phyloP scores from a whole-genome alignment of 176 grass and related monocot genomes.

The Oryza glumipatula region DNA sequence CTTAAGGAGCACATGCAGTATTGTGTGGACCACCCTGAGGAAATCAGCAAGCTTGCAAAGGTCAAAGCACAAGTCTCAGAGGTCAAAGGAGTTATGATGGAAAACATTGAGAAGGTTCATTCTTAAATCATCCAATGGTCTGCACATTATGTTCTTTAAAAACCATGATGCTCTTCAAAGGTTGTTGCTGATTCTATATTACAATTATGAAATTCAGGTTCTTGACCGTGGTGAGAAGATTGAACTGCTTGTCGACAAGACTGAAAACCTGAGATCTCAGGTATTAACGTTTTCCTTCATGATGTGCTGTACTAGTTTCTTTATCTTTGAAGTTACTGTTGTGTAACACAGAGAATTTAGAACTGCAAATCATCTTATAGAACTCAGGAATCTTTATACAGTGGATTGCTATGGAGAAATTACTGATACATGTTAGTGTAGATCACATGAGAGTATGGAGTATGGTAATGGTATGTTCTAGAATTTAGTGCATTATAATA shows the following conservation, averaged over 20 bases:
- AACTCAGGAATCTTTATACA: not conserved
- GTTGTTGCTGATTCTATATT: not conserved
- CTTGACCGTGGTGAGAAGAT: slow-evolving; percentile 96
- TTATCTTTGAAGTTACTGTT: not conserved
- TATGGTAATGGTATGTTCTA: not conserved
- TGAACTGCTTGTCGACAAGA: slow-evolving; percentile 91
- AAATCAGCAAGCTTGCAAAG: slow-evolving; percentile 87
- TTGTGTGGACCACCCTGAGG: slow-evolving; percentile 86
- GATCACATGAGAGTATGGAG: not conserved
- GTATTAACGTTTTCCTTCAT: slow-evolving; percentile 26
- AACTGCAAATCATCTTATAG: not conserved
- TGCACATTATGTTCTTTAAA: slow-evolving; percentile 22
- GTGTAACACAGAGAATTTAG: not conserved
- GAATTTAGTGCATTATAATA: not conserved
- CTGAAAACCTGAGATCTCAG: slow-evolving; percentile 89
- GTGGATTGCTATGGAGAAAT: not conserved
- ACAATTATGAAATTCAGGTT: slow-evolving; percentile 54
- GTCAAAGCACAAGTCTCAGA: slow-evolving; percentile 96
- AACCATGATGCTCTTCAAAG: not conserved
- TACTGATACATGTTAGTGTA: not conserved
- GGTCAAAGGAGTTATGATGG: slow-evolving; percentile 98
- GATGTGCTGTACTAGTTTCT: not conserved
- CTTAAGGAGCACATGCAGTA: slow-evolving; percentile 98
- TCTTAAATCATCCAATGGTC: slow-evolving; percentile 3
- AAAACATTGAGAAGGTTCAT: slow-evolving; percentile 93